Base-by-base conservation (phyloP, 2,329 filamentous ascomycete genomes). In the Acephala macrosclerotiorum region DNA sequence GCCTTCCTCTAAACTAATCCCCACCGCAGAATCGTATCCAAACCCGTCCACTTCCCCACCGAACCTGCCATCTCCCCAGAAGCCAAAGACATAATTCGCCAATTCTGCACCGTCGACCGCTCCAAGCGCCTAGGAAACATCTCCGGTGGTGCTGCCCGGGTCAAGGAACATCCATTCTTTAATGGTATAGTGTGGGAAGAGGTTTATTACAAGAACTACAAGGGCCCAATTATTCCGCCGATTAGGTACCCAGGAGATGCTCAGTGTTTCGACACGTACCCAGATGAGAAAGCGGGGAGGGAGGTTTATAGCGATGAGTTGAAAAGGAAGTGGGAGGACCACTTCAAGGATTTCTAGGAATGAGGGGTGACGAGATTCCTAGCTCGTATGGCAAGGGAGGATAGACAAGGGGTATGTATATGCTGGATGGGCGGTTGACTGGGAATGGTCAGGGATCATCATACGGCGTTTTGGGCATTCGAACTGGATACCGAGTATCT, bases 221-320 rank as follows among this genome's bases (percentile, higher is more conserved):
- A 84, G 58, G 91, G 91, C 0, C 91, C 91, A 4, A 94, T 94
- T 70, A 83, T 92, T 60, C 92, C 91, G n/a, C 89, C 91, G 62
- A 81, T 95, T 35, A 83, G 89, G 26, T 91, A 87, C 58, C 85
- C 89, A 0, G 91, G 91, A 36, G 92, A 95, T 74, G 89, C 92
- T 20, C 85, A 91, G 74, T 95, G 93, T 76, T 96, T 95, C 74
- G 92, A 95, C 74, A 84, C 89, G 49, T 96, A 95, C 73, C 90
- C 92, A n/a, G 90, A 93, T 66, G 90, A 94, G 74, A 88, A 90
- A 65, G 86, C 83, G 61, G 84, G 84, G 57, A 82, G 85, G 63
- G 89, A 91, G 45, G 80, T 82, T 63, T 94, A 94, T 74, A 91
- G 89, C 3, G 84, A 87, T 49, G 90, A 93, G 53, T 82, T 93